Base-by-base conservation (phyloP, 1,284 basidiomycete species). In the Pholiota adiposa region DNA sequence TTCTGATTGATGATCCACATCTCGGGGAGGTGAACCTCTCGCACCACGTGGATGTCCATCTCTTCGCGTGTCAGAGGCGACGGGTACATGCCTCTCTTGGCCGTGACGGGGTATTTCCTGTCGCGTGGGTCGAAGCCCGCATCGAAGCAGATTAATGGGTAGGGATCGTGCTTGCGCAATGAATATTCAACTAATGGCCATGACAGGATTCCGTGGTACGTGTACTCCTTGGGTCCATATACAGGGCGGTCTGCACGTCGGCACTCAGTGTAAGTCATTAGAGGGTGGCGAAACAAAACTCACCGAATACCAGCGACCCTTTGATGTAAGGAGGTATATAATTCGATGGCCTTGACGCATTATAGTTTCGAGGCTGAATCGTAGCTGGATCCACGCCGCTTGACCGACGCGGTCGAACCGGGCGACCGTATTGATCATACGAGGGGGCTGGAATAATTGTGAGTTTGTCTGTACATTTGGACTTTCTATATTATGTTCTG, bases 101-200 rank as follows among this genome's bases (percentile, higher is more conserved):
- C 63, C 19, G 65, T 69, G 29, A 69, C 59, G 16, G 69, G 66
- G 52, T 60, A 67, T 46, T 65, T 58, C 12, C 65, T 64, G 21
- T 63, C 58, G 19, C 65, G 63, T 31, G 76, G 76, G 62, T 75
- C 66, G 61, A 76, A 75, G 9, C 69, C 72, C 36, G 70, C 66
- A 53, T 77, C 76, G 62, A 75, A 77, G 44, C 67, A 73, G 4
- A 77, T 54, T 6, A 64, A 41, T 14, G 74, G 74, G 1, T 63
- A 62, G 4, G 62, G 41, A 14, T 56, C 51, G 25, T 63, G 64
- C 29, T 58, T 71, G 29, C 70, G 64, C 49, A 53, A 52, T 25
- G 57, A 54, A 46, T 61, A 68, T 41, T 73, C 73, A 21, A 70
- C 61, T 31, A 77, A 64, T 16, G 74, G 74, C 75, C 75, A 77